Percentiles rank a stretch among this genome's conserved stretches.
Conservation (phyloP, 2,329 filamentous ascomycete species). For the Fusarium anthophilum region DNA sequence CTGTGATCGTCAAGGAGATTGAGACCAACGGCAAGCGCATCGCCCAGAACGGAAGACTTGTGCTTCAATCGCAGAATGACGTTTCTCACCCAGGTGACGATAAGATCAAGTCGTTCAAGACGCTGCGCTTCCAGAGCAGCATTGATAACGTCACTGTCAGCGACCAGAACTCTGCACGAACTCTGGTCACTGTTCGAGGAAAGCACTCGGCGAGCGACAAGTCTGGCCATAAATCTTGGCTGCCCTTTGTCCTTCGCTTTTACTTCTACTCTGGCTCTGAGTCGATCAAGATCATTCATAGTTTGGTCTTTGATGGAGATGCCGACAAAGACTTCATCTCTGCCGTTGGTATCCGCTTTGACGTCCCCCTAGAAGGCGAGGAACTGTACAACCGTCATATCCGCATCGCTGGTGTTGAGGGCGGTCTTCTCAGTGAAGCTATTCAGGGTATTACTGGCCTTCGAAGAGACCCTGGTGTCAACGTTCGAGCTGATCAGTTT, state of each 20-base stretch:
- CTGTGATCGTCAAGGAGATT: conserved; percentile 51
- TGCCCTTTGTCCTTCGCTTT: conserved; percentile 62
- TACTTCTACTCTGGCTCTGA: conserved; percentile 68
- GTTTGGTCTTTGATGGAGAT: conserved; percentile 63
- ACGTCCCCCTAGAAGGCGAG: conserved; percentile 62
- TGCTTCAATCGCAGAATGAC: conserved; percentile 62
- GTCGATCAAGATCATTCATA: conserved; percentile 64
- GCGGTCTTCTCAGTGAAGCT: conserved; percentile 65
- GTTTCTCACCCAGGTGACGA: conserved; percentile 48
- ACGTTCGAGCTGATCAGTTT: conserved; percentile 60
- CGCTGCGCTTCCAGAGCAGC: conserved; percentile 58
- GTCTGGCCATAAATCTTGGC: conserved; percentile 53
- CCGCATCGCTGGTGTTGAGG: conserved; percentile 63
- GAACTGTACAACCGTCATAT: conserved; percentile 68
- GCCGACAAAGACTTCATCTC: conserved; percentile 60
- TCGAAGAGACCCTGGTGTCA: conserved; percentile 61
- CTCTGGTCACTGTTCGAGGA: conserved; percentile 58
- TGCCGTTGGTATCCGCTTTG: conserved; percentile 64
- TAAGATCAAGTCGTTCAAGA: conserved; percentile 46
- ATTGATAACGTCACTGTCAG: conserved; percentile 62
- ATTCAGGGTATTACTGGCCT: conserved; percentile 69
- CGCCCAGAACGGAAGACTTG: conserved; percentile 58
- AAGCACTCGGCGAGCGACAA: conserved; percentile 48
- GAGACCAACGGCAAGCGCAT: conserved; percentile 54
- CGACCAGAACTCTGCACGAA: conserved; percentile 46